These are phyloP conservation scores for Nemania bipapillata DNA, from an alignment of 2,329 filamentous ascomycete species.

Conservation along the genomic window DNA sequence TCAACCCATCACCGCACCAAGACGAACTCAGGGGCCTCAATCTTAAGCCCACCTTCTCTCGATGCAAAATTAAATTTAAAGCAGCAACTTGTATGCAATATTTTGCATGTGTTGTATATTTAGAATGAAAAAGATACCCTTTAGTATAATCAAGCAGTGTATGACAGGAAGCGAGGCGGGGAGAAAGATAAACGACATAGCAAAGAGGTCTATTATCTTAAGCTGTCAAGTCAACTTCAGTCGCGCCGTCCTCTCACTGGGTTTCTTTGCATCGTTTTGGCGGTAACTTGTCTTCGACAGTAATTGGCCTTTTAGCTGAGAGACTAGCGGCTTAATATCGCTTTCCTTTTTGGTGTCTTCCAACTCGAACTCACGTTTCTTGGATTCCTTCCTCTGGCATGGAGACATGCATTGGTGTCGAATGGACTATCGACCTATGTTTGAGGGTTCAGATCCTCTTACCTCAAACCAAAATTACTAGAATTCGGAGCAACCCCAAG, in stretches of 20 bases:
- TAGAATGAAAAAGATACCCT: too few relatives aligned
- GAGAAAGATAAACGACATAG: neutral
- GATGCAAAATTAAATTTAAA: too few relatives aligned
- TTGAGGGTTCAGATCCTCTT: neutral
- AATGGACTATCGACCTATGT: neutral
- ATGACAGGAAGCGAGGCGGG: too few relatives aligned
- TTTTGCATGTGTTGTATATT: too few relatives aligned
- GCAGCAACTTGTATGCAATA: too few relatives aligned
- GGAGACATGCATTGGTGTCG: neutral
- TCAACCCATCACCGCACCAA: too few relatives aligned
- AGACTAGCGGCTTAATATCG: neutral
- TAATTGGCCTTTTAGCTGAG: neutral
- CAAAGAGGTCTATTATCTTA: too few relatives aligned
- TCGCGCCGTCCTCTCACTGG: neutral
- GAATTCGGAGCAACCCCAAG: neutral
- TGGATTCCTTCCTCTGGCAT: neutral
- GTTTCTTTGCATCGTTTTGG: neutral
- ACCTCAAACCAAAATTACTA: neutral
- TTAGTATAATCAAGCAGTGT: too few relatives aligned
- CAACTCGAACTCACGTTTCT: neutral
- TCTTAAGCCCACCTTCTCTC: too few relatives aligned
- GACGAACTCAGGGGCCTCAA: too few relatives aligned
- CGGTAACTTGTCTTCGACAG: neutral
- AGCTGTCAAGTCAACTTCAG: neutral
- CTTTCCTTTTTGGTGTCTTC: neutral